phyloP scores from a whole-genome alignment of 192 early-diverging fungal genomes.

The Mortierella alpina region DNA sequence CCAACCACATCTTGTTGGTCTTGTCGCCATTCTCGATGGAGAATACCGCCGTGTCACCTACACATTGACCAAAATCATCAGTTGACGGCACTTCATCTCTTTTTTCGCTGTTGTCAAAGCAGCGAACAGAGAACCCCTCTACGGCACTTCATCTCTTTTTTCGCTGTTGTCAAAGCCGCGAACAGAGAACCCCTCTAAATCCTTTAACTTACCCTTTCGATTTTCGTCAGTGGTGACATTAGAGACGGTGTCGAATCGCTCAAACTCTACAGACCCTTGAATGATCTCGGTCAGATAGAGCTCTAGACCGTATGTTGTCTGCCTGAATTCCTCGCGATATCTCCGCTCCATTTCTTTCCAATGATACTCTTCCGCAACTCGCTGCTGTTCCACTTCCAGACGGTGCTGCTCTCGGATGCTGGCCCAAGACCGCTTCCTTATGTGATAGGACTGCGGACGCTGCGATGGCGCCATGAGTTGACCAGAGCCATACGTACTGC shows the following conservation, averaged over 20 bases:
- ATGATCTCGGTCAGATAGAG: constrained; percentile 20
- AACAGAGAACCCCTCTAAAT: too few species aligned
- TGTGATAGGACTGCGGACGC: constrained; percentile 2
- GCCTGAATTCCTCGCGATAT: constrained; percentile 27
- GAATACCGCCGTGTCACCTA: constrained; percentile 37
- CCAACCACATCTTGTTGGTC: constrained; percentile 44
- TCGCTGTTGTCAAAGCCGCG: too few species aligned
- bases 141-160: too few species aligned
- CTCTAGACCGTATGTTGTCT: constrained; percentile 35
- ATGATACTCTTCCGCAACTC: not conserved
- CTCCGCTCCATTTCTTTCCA: constrained; percentile 23
- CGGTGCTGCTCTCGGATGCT: constrained; percentile 23
- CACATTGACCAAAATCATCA: not conserved
- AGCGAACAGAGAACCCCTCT: too few species aligned
- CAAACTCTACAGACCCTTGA: constrained; percentile 20
- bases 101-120: too few species aligned
- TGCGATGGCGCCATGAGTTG: not conserved
- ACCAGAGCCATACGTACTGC: not conserved
- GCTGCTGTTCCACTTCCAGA: not conserved
- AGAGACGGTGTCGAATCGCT: constrained; percentile 18
- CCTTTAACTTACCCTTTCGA: constrained; percentile 5
- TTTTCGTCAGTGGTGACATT: constrained; percentile 31
- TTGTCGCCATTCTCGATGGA: constrained; percentile 25
- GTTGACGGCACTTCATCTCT: not conserved
- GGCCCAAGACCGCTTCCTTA: constrained; percentile 25